Evolutionary conservation across 225 moss, liverwort and hornwort genomes (phyloP), one percentile per base, ranked within the genome.

Genomic region (Pseudoscleropodium purum): DNA sequence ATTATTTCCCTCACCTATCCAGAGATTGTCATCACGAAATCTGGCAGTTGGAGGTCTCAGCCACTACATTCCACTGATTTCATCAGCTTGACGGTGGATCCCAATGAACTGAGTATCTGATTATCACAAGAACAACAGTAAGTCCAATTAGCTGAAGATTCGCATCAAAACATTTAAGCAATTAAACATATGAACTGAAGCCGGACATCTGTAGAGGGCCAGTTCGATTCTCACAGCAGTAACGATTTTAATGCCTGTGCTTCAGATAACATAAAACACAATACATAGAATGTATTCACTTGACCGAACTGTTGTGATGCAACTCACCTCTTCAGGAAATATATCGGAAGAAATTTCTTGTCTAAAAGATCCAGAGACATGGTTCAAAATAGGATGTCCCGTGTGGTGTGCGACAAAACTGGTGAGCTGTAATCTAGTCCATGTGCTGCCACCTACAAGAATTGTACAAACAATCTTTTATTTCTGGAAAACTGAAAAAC

Each of bases 341-440:
- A 88, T 45, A 39, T 84, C 69, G 80, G 57, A 84, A 91, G 68
- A n/a, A 62, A 80, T 68, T 45, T 86, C 69, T 75, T 62, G 72
- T 84, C 57, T 39, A 81, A 90, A 91, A 49, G 81, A 83, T 86
- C 47, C 88, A 88, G 63, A 85, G 70, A 68, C 54, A 59, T 34
- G 49, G 90, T 89, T 92, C 91, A 95, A 90, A 91, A 92, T 60
- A 84, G 90, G 85, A 92, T 92, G 88, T 95, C 95, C 63, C 95
- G 95, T 45, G 96, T 93, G 68, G 95, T 96, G 75, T 93, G 95
- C 34, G 93, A 92, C 90, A 96, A 92, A 81, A 97, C 97, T 90
- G 94, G 95, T 64, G 98, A 98, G 88, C 98, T 96, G 92, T 97
- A 98, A 94, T 98, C 98, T 83, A 98, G 96, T 89, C 97, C 98